phyloP scores from a whole-genome alignment of 306 rosid genomes.

The Cucumis cinereus region DNA sequence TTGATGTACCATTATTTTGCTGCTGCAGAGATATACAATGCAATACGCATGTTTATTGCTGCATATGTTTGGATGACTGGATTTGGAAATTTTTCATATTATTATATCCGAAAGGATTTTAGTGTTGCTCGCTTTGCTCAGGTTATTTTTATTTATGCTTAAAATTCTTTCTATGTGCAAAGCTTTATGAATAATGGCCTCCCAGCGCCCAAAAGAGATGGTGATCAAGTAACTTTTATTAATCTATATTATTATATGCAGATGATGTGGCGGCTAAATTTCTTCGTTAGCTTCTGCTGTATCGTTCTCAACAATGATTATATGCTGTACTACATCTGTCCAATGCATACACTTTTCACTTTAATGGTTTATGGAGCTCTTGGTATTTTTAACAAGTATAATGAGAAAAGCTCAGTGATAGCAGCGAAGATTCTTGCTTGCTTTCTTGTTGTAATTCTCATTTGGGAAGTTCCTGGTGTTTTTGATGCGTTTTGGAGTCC shows the following conservation, averaged over 20 bases:
- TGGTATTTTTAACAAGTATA: conserved; percentile 77
- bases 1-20: conserved; percentile 95
- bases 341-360: conserved; percentile 98
- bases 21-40: conserved; percentile 92
- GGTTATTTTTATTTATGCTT: conserved; percentile 26
- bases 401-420: conserved; percentile 68
- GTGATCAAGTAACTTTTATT: neutral
- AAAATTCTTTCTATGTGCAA: neutral
- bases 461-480: conserved; percentile 97
- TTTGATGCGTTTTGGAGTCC: conserved; percentile 68
- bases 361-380: conserved; percentile 96
- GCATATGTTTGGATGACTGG: conserved; percentile 99
- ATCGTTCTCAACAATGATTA: conserved; percentile 88
- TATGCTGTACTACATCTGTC: conserved; percentile 92
- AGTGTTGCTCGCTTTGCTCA: conserved; percentile 88
- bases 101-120: conserved; percentile 86
- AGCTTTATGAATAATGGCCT: neutral
- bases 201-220: neutral
- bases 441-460: conserved; percentile 78
- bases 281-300: conserved; percentile 85
- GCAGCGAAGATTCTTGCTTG: conserved; percentile 73
- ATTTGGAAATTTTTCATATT: conserved; percentile 96
- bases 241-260: conserved; percentile 16
- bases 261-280: conserved; percentile 99
- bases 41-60: conserved; percentile 90